These are phyloP conservation scores for Trichoderma sp. DNA, from an alignment of 2,329 filamentous ascomycete genomes.

Conservation along the genomic window DNA sequence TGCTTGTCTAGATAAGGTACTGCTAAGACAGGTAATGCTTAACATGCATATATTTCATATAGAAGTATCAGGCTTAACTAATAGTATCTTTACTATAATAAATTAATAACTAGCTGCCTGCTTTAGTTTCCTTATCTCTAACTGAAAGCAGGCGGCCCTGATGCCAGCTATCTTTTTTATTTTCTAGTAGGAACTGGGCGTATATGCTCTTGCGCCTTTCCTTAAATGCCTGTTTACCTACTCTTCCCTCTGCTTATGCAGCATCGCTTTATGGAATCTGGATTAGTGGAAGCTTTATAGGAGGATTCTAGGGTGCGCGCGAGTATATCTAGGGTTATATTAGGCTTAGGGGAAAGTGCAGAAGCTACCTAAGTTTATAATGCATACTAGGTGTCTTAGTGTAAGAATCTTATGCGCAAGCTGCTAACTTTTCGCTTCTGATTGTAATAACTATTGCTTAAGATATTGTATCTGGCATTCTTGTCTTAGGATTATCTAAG, in stretches of 20 bases:
- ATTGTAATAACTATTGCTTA: not conserved
- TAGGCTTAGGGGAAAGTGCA: not conserved
- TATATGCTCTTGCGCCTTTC: no score
- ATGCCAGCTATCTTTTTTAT: not conserved
- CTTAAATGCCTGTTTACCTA: not conserved
- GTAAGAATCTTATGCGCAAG: not conserved
- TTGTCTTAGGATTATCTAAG: constrained; percentile 10
- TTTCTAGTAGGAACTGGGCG: not conserved
- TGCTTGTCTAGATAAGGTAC: no score
- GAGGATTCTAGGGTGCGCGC: not conserved
- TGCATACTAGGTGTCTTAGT: not conserved
- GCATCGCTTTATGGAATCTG: not conserved
- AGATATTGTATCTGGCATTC: not conserved
- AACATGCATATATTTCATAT: no score
- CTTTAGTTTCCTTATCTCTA: not conserved
- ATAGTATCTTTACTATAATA: not conserved
- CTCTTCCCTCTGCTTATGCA: not conserved
- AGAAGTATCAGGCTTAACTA: not conserved
- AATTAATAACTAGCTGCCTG: not conserved
- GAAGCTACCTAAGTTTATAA: not conserved
- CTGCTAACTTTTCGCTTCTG: not conserved
- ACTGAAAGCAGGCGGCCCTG: not conserved
- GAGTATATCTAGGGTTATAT: not conserved
- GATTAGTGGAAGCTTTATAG: not conserved
- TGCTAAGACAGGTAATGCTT: no score